These are phyloP conservation scores for Pythium chondricola DNA, from an alignment of 352 stramenopile species.

Conservation along the genomic window DNA sequence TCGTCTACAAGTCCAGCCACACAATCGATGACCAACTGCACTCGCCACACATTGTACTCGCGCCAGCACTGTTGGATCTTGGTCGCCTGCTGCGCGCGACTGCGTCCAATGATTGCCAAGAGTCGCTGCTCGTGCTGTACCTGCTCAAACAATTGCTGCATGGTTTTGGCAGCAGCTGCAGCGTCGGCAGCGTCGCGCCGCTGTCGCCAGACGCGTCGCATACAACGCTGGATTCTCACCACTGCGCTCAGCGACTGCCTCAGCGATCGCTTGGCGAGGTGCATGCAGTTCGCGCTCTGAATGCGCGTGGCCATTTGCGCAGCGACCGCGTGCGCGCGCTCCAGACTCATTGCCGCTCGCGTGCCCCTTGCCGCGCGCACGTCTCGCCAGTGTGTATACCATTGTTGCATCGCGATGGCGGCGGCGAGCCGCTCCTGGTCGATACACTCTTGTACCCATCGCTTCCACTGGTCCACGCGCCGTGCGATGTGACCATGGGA, in stretches of 20 bases:
- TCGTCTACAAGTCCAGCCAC: conserved; percentile 29
- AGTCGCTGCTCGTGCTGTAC: conserved; percentile 7
- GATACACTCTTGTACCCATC: not conserved
- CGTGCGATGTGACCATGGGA: not conserved
- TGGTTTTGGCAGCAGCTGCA: not conserved
- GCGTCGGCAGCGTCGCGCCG: not conserved
- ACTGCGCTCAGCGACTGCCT: conserved; percentile 7
- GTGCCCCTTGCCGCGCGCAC: not conserved
- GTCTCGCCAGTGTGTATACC: conserved; percentile 1
- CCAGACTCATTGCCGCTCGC: conserved; percentile 12
- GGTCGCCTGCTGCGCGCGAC: conserved; percentile 5
- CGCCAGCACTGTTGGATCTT: conserved; percentile 30
- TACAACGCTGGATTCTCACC: conserved; percentile 23
- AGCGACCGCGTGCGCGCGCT: conserved; percentile 11
- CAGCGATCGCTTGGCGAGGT: not conserved
- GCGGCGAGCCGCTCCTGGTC: conserved; percentile 9
- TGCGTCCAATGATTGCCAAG: not conserved
- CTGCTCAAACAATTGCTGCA: conserved; percentile 19
- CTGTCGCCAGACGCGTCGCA: conserved; percentile 6
- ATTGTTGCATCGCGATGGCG: conserved; percentile 3
- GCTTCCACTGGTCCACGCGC: conserved; percentile 10
- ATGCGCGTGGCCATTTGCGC: conserved; percentile 24
- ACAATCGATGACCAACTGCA: conserved; percentile 13
- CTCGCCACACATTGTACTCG: conserved; percentile 24
- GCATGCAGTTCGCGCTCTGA: conserved; percentile 25